Evolutionary conservation across 345 rosid species (phyloP).

Genomic region (Noccaea caerulescens): DNA sequence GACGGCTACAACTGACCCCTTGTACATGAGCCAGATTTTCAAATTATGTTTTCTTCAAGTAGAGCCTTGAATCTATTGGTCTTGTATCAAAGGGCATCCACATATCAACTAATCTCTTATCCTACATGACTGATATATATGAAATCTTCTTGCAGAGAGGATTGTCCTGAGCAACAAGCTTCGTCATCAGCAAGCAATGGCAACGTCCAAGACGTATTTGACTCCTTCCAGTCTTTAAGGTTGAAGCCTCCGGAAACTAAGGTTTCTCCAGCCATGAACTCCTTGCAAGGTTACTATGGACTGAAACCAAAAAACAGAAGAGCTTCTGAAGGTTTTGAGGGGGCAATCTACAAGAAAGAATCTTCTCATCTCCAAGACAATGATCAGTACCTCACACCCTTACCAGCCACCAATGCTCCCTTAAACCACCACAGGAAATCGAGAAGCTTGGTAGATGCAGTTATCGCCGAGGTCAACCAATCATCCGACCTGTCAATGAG

Average conservation of each 20-base stretch:
- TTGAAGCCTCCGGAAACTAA: conserved; percentile 52
- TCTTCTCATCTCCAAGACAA: conserved; percentile 44
- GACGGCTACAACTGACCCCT: neutral
- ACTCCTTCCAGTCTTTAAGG: conserved; percentile 65
- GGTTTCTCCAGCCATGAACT: conserved; percentile 79
- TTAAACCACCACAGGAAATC: conserved; percentile 55
- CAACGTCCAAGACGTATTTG: conserved; percentile 49
- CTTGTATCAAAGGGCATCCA: conserved; percentile 1
- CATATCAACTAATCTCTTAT: neutral
- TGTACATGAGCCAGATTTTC: neutral
- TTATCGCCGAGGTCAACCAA: conserved; percentile 55
- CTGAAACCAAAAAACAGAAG: conserved; percentile 50
- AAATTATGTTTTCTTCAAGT: neutral
- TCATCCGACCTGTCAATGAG: conserved; percentile 40
- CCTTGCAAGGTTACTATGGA: conserved; percentile 77
- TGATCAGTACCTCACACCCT: conserved; percentile 43
- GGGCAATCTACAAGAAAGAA: conserved; percentile 44
- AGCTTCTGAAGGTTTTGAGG: conserved; percentile 56
- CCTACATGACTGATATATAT: conserved; percentile 21
- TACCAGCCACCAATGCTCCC: conserved; percentile 45
- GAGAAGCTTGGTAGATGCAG: conserved; percentile 60
- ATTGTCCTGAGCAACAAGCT: conserved; percentile 38
- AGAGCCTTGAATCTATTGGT: conserved; percentile 12
- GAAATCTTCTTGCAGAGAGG: conserved; percentile 55
- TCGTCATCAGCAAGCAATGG: conserved; percentile 38